Evolutionary conservation across 2,329 filamentous ascomycete genomes (phyloP), one percentile per base, ranked within the genome.

Genomic region (Calonectria multiphialidica): DNA sequence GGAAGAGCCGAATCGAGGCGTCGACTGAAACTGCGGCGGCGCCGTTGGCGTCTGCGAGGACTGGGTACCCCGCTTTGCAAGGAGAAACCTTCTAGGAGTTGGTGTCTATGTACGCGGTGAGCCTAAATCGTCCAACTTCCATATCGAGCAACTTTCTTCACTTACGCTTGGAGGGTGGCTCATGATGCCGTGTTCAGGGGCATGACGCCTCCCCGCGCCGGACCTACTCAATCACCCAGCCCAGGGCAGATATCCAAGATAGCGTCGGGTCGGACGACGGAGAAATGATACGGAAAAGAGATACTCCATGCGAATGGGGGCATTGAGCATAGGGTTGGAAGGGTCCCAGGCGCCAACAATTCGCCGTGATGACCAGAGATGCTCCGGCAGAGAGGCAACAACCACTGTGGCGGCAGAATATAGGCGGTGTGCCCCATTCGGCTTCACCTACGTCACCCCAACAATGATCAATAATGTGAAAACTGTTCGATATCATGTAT

Each of bases 21-120:
- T 86, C 30, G 83, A 82, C 35, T 82, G 82, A 66, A 85, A 85
- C 65, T 79, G 82, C 59, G 79, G 79, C 8, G 76, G 68, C 25
- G 73, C 79, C 28, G 80, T 75, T 15, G 81, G 81, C 25, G 81
- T 80, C 71, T 83, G 81, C 30, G 82, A 82, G 7, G 78, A 73
- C 62, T 81, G 79, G n/a, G 81, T 77, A 16, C 79, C 77, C 35
- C 83, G 74, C 68, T 83, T 84, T 2, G 83, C 77, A 8, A 83
- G 78, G 66, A 85, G 77, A 68, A 86, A 86, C 7, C 83, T 81
- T 71, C 83, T 80, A 23, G 84, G 83, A 8, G 82, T 81, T 5
- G 84, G 82, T 40, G 85, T 86, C 84, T 86, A 55, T 47, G 33
- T n/a, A 18, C 35, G 37, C 28, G 16, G 44, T 73, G 28, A 71